Evolutionary conservation across 352 stramenopile genomes (phyloP).

Genomic region (Phytophthora capsici): DNA sequence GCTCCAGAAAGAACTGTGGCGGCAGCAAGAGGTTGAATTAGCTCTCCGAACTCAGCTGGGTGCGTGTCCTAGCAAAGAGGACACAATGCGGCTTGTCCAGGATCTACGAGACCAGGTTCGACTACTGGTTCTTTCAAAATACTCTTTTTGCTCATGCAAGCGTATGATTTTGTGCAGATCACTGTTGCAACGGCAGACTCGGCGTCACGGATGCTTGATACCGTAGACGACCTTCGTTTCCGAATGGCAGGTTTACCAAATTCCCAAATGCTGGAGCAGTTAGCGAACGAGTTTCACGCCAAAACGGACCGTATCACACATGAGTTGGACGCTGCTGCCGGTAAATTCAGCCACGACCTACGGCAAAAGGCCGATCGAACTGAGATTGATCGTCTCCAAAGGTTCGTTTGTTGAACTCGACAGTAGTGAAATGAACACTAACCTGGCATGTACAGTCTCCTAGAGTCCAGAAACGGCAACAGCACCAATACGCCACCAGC

Average conservation of each 20-base stretch:
- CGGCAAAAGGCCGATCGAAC: conserved; percentile 52
- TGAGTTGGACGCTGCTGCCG: conserved; percentile 25
- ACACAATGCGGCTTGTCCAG: conserved; percentile 61
- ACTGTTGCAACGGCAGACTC: conserved; percentile 46
- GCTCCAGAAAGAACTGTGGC: conserved; percentile 51
- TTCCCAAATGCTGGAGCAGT: conserved; percentile 51
- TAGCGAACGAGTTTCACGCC: conserved; percentile 47
- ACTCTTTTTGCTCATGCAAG: not conserved
- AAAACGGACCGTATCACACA: conserved; percentile 38
- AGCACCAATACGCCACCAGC: conserved; percentile 12
- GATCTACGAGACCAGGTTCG: conserved; percentile 63
- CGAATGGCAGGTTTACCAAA: conserved; percentile 58
- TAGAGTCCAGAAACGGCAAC: conserved; percentile 32
- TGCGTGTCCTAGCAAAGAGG: conserved; percentile 66
- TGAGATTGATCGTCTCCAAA: conserved; percentile 59
- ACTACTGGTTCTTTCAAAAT: not conserved
- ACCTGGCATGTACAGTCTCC: conserved; percentile 20
- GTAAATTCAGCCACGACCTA: conserved; percentile 28
- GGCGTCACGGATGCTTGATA: conserved; percentile 49
- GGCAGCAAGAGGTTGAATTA: conserved; percentile 53
- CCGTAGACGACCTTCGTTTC: conserved; percentile 54
- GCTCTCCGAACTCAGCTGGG: conserved; percentile 52
- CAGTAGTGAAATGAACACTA: not conserved
- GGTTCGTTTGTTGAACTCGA: conserved; percentile 9
- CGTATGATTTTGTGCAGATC: conserved; percentile 37